phyloP scores from a whole-genome alignment of 2,329 filamentous ascomycete species.

The Fusarium newnesense region DNA sequence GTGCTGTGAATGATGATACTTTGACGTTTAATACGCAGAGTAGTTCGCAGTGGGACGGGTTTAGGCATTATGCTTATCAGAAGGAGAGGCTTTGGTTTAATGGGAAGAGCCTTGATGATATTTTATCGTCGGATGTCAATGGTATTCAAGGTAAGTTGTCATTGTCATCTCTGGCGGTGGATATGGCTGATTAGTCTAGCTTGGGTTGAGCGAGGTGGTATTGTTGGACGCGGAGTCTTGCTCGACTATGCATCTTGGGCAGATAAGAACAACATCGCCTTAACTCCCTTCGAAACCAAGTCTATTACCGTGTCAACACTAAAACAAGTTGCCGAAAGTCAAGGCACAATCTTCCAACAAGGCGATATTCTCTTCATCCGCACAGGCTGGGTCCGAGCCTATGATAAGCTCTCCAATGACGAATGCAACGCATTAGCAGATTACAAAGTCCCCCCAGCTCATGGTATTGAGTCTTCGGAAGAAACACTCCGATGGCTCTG shows the following conservation, averaged over 20 bases:
- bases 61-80: constrained; percentile 53
- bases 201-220: constrained; percentile 49
- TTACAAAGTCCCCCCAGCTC: constrained; percentile 43
- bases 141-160: constrained; percentile 47
- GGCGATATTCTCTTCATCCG: constrained; percentile 69
- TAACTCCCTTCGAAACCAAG: constrained; percentile 53
- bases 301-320: constrained; percentile 57
- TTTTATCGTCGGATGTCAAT: constrained; percentile 48
- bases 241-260: constrained; percentile 63
- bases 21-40: constrained; percentile 51
- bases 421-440: constrained; percentile 51
- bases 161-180: fast-evolving
- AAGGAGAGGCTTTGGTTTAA: constrained; percentile 50
- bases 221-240: constrained; percentile 62
- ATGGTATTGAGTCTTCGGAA: constrained; percentile 60
- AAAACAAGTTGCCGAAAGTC: constrained; percentile 54
- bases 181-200: not conserved
- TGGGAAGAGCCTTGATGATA: constrained; percentile 54
- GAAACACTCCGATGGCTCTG: constrained; percentile 66
- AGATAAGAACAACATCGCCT: constrained; percentile 47
- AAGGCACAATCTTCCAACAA: constrained; percentile 54
- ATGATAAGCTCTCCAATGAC: constrained; percentile 50
- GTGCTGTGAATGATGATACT: constrained; percentile 48
- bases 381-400: constrained; percentile 60
- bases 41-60: constrained; percentile 54